Evolutionary conservation across 441 rosid genomes (phyloP).

Genomic region (Viola pubescens): DNA sequence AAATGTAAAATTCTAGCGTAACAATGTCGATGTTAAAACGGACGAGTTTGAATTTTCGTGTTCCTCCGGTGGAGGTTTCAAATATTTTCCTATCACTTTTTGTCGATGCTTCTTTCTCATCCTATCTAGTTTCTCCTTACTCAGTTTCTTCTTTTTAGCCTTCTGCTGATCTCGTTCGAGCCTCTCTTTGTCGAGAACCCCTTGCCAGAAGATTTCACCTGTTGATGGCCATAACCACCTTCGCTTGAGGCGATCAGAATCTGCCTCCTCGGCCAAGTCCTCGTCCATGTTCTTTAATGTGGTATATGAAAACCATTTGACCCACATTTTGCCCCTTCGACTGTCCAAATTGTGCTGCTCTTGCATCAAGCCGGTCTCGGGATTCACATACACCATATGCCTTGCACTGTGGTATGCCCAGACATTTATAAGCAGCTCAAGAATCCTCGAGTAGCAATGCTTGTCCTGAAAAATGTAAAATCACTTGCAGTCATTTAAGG

Average conservation of each 20-base stretch:
- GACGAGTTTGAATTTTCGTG: slow-evolving; percentile 31
- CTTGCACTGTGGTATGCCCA: slow-evolving; percentile 96
- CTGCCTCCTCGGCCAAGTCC: slow-evolving; percentile 83
- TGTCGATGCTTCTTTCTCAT: slow-evolving; percentile 54
- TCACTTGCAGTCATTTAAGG: too few relatives aligned
- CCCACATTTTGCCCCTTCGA: slow-evolving; percentile 80
- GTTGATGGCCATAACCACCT: slow-evolving; percentile 95
- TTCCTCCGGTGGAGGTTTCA: slow-evolving; percentile 64
- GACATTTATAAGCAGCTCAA: slow-evolving; percentile 84
- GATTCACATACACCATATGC: slow-evolving; percentile 68
- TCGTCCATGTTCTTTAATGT: slow-evolving; percentile 87
- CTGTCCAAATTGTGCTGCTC: slow-evolving; percentile 62
- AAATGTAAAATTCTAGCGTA: too few relatives aligned
- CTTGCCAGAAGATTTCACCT: slow-evolving; percentile 81
- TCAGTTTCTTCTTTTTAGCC: slow-evolving; percentile 62
- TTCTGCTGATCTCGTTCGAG: slow-evolving; percentile 46
- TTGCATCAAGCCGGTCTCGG: slow-evolving; percentile 60
- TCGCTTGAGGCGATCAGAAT: slow-evolving; percentile 53
- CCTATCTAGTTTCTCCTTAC: slow-evolving; percentile 58
- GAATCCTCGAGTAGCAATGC: slow-evolving; percentile 77
- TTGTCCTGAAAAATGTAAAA: slow-evolving; percentile 55
- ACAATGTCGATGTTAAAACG: not conserved
- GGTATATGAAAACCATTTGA: slow-evolving; percentile 72
- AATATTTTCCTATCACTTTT: slow-evolving; percentile 66
- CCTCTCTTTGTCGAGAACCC: slow-evolving; percentile 69